Evolutionary conservation across 164 flowering plant genomes (phyloP).

Genomic region (Sextonia rubra): DNA sequence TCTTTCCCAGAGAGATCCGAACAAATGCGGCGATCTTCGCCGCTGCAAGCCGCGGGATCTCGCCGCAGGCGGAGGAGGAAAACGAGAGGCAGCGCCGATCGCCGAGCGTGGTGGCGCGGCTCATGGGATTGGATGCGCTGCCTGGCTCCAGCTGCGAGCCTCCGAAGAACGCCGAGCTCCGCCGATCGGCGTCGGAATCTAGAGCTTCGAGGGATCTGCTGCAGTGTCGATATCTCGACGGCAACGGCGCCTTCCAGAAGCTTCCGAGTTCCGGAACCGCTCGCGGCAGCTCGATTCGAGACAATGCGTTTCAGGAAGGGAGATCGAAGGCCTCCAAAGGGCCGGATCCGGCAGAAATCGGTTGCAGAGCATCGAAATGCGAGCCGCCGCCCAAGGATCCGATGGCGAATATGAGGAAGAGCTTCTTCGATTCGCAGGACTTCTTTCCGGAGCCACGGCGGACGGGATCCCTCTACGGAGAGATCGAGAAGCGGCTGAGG

Average conservation of each 20-base stretch:
- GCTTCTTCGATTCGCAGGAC: slow-evolving; percentile 68
- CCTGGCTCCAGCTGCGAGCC: slow-evolving; percentile 34
- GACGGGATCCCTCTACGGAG: slow-evolving; percentile 48
- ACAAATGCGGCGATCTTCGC: slow-evolving; percentile 27
- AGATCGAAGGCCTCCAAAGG: slow-evolving; percentile 10
- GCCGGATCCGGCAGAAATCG: slow-evolving; percentile 13
- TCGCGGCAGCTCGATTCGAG: slow-evolving; percentile 13
- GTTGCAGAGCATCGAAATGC: slow-evolving; percentile 14
- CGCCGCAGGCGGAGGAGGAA: slow-evolving; percentile 16
- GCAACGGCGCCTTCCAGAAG: slow-evolving; percentile 24
- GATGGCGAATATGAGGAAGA: slow-evolving; percentile 34
- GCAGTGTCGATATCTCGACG: slow-evolving; percentile 35
- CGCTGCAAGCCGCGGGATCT: slow-evolving; percentile 18
- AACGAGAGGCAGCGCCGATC: slow-evolving; percentile 49
- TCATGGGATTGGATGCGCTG: slow-evolving; percentile 77
- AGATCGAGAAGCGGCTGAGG: slow-evolving; percentile 62
- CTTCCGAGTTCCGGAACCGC: slow-evolving; percentile 6
- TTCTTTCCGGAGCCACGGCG: slow-evolving; percentile 80
- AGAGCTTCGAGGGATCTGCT: slow-evolving; percentile 56
- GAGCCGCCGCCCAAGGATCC: slow-evolving; percentile 22
- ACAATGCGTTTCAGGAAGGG: slow-evolving; percentile 15
- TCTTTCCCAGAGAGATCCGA: slow-evolving; percentile 61
- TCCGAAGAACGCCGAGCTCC: slow-evolving; percentile 46
- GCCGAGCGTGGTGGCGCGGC: slow-evolving; percentile 74
- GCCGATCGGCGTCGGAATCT: slow-evolving; percentile 91